Evolutionary conservation across 108 stramenopile genomes (phyloP), one percentile per base, ranked within the genome.

Genomic region (Cyclotella cryptica): DNA sequence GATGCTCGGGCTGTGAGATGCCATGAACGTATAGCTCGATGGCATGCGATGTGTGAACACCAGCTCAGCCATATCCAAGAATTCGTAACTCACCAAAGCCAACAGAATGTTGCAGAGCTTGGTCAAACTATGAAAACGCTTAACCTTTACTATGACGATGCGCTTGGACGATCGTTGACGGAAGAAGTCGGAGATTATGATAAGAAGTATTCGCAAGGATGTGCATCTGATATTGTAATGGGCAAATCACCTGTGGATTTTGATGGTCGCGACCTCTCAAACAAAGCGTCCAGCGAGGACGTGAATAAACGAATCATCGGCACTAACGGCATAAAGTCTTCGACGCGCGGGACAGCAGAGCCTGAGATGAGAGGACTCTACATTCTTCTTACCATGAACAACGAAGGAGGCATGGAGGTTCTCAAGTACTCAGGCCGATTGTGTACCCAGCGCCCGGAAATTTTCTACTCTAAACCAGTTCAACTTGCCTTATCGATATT

Each of bases 381-480:
- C 68, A 96, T 96, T 51, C 82, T 96, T 5, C 84, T 96, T 15
- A 93, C 90, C 13, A 80, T 96, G 66, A 86, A 94, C 54, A 93
- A 94, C 60, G 96, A 96, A 28, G 96, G 96, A 12, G 96, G 96
- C 10, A 96, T 96, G 93, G 96, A 96, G 83, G 92, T 96, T 15
- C 72, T 94, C 29, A 96, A 92, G 66, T 96, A 96, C 66, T 90
- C 90, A 19, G 89, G 89, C 12, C 80, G 79, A 29, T 73, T 94
- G 18, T 93, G 79, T 53, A 71, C 84, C 27, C 88, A 91, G 52
- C 67, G 85, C 30, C 91, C 91, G 11, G 83, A 83, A 11, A 71
- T 96, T n/a, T 94, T 91, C 61, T 75, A 91, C 46, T 94, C 93
- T 22, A 72, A 71, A 54, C 93, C 90, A 51, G 93, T 96, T 0